Percentiles rank a stretch among this genome's conserved stretches.
These are phyloP conservation scores for Cicer arietinum DNA, from an alignment of 306 rosid genomes.

Conservation along the genomic window DNA sequence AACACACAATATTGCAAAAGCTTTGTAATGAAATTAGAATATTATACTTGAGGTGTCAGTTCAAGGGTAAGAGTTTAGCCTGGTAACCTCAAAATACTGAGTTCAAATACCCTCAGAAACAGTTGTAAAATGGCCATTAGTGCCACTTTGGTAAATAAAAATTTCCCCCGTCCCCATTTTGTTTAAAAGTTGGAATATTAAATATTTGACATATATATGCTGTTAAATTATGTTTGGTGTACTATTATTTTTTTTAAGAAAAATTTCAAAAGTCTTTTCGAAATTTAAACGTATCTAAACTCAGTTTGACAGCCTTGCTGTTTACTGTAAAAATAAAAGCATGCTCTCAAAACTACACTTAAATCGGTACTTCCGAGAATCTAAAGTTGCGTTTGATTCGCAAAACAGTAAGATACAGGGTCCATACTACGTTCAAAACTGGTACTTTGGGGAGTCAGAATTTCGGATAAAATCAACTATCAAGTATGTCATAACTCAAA, in stretches of 20 bases:
- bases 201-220: slow-evolving; percentile 8
- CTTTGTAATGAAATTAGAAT: no score
- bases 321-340: slow-evolving; percentile 15
- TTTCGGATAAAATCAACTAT: slow-evolving; percentile 16
- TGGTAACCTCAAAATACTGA: no score
- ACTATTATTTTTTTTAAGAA: not conserved
- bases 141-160: no score
- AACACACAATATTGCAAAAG: no score
- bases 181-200: not conserved
- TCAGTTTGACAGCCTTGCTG: slow-evolving; percentile 21
- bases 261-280: not conserved
- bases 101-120: no score
- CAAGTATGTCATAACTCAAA: not conserved
- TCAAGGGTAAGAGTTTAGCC: no score
- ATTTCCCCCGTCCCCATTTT: no score
- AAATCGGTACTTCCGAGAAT: slow-evolving; percentile 1
- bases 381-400: no score
- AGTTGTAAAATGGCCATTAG: no score
- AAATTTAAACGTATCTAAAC: slow-evolving; percentile 8
- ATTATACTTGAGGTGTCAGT: no score
- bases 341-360: slow-evolving; percentile 1
- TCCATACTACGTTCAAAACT: slow-evolving; percentile 35
- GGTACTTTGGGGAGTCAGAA: slow-evolving; percentile 1
- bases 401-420: not conserved
- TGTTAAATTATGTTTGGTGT: slow-evolving; percentile 20